Base-by-base conservation (phyloP, 345 rosid genomes). In the Heritiera littoralis region DNA sequence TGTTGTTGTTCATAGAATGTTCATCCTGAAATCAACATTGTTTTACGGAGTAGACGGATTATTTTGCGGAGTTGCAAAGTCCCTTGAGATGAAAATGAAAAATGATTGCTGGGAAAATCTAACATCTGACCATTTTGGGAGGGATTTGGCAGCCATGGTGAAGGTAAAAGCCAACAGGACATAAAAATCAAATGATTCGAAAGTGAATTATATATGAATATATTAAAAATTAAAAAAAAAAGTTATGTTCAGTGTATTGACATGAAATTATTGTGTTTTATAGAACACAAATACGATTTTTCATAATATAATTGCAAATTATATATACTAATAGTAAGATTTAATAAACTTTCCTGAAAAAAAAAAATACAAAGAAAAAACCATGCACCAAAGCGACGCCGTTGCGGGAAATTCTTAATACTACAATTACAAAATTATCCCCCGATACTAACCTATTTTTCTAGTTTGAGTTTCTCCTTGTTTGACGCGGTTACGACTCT, bases 401-500 rank as follows among this genome's bases (percentile, higher is more conserved):
- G 55, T 69, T 7, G 1, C 3, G 2, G 15, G 4, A 38, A 52
- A 72, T 70, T 46, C 6, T 28, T 45, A 17, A 52, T 35, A 45
- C 52, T 1, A 2, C 2, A 20, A 55, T 73, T 55, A 73, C 76
- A 40, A 56, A 73, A 3, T 10, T 73, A 56, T 73, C 52, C 78
- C 63, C 56, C 54, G 1, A 43, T 6, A 5, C 14, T 13, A 20
- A 43, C 68, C 55, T 60, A 75, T 58, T 59, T 41, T 75, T 56
- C 23, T 23, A 20, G 55, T 59, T 41, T 60, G 54, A 60, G 52
- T 59, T 20, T 75, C 78, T 43, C 78, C 66, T 17, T 28, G 12
- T 28, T 18, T 23, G 9, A 41, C 77, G 59, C 67, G 65, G 87
- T 87, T 80, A 45, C 80, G 72, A 64, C 23, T 80, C 79, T 40